Evolutionary conservation across 2,329 filamentous ascomycete species (phyloP).

Genomic region (Alternaria sp.): DNA sequence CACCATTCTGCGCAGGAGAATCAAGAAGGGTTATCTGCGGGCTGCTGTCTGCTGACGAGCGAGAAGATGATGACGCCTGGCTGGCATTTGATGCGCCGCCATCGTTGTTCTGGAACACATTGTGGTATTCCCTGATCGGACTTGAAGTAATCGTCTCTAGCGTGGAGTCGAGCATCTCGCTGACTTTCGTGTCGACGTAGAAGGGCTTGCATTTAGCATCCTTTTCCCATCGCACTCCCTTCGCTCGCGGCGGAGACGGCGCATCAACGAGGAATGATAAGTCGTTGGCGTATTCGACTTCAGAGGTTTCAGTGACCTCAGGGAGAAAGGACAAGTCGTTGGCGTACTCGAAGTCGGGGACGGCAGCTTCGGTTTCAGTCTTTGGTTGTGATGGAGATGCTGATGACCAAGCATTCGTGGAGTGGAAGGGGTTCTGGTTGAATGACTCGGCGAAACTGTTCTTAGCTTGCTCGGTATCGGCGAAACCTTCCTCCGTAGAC

Average conservation of each 20-base stretch:
- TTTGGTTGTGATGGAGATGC: neutral
- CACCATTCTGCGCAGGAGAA: conserved; percentile 2
- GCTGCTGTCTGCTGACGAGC: neutral
- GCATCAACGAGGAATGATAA: conserved; percentile 24
- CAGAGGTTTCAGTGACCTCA: conserved; percentile 6
- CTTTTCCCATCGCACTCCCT: conserved; percentile 19
- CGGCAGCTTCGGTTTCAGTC: neutral
- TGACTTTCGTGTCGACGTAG: conserved; percentile 26
- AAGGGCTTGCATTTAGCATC: conserved; percentile 20
- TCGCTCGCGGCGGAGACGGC: conserved; percentile 6
- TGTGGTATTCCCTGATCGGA: conserved; percentile 9
- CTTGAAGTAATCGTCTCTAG: conserved; percentile 24
- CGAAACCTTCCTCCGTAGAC: conserved; percentile 9
- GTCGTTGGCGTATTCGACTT: conserved; percentile 21
- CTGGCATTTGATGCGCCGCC: neutral
- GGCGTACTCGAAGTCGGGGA: conserved; percentile 9
- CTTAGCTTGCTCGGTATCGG: conserved; percentile 8
- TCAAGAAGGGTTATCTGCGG: neutral
- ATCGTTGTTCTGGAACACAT: conserved; percentile 11
- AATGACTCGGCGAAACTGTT: conserved; percentile 5
- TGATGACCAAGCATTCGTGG: conserved; percentile 5
- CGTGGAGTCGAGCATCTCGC: conserved; percentile 32
- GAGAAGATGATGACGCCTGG: neutral
- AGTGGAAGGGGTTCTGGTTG: conserved; percentile 14
- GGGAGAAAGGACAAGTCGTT: conserved; percentile 23